Percentiles rank a stretch among this genome's conserved stretches.
Conservation (phyloP, 2,329 filamentous ascomycete species). For the Coniochaeta ligniaria region DNA sequence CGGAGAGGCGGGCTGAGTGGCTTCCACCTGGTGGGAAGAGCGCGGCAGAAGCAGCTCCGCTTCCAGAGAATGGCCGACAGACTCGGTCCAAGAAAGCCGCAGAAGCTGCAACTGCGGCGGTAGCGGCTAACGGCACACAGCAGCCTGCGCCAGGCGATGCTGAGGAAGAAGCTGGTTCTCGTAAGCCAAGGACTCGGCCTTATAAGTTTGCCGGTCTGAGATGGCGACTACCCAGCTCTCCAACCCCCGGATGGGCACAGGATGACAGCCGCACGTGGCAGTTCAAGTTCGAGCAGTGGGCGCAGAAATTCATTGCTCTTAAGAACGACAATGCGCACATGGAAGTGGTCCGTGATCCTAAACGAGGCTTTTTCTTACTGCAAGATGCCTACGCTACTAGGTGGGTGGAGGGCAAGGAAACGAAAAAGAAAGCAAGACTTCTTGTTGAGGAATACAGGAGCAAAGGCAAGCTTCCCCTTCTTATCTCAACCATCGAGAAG, state of each 20-base stretch:
- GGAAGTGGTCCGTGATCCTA: constrained; percentile 1
- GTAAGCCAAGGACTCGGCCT: background rate
- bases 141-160: background rate
- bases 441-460: background rate
- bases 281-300: constrained; percentile 10
- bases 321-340: constrained; percentile 7
- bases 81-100: background rate
- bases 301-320: constrained; percentile 5
- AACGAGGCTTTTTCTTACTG: background rate
- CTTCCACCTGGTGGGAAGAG: background rate
- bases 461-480: background rate
- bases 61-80: background rate
- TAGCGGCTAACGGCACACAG: background rate
- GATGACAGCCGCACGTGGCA: constrained; percentile 7
- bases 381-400: constrained; percentile 5
- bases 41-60: background rate
- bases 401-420: constrained; percentile 1
- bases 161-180: background rate
- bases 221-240: background rate
- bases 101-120: background rate
- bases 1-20: background rate
- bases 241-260: background rate
- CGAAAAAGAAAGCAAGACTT: background rate
- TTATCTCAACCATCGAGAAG: background rate
- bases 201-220: background rate